Conservation (phyloP, 2,329 filamentous ascomycete genomes). For the Sphaceloma murrayae region DNA sequence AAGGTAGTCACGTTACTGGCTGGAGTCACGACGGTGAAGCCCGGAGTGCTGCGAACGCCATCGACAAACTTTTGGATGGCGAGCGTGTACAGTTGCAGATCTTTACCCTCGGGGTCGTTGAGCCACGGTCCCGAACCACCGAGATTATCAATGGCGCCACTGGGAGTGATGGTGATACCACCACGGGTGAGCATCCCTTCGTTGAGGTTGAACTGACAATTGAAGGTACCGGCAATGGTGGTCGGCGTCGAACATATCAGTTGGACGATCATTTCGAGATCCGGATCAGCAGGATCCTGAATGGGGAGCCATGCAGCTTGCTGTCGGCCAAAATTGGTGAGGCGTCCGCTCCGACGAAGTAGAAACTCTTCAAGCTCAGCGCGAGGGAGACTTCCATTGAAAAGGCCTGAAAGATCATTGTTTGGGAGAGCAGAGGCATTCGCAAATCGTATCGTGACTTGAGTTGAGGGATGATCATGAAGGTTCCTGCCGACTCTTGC, state of each 20-base stretch:
- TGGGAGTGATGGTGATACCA: constrained; percentile 6
- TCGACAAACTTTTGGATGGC: not conserved
- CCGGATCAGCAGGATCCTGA: not conserved
- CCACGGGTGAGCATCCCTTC: constrained; percentile 5
- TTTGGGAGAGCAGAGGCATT: constrained; percentile 1
- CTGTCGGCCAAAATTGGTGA: constrained; percentile 5
- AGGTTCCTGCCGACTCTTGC: not conserved
- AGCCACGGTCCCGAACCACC: constrained; percentile 2
- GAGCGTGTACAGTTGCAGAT: constrained; percentile 3
- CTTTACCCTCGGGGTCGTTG: not conserved
- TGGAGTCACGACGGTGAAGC: not conserved
- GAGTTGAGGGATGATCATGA: constrained; percentile 1
- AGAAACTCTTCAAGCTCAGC: constrained; percentile 1
- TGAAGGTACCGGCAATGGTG: constrained; percentile 3
- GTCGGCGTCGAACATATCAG: constrained; percentile 8
- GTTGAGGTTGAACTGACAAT: constrained; percentile 10
- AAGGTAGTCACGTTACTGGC: not conserved
- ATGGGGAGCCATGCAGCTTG: constrained; percentile 2
- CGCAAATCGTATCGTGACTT: not conserved
- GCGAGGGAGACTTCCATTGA: constrained; percentile 1
- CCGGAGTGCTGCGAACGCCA: not conserved
- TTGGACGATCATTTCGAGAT: constrained; percentile 1
- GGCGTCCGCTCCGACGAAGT: not conserved
- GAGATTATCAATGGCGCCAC: constrained; percentile 2
- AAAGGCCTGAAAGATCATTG: constrained; percentile 4